These are phyloP conservation scores for Annulohypoxylon stygium DNA, from an alignment of 495 filamentous ascomycete genomes.

Conservation along the genomic window DNA sequence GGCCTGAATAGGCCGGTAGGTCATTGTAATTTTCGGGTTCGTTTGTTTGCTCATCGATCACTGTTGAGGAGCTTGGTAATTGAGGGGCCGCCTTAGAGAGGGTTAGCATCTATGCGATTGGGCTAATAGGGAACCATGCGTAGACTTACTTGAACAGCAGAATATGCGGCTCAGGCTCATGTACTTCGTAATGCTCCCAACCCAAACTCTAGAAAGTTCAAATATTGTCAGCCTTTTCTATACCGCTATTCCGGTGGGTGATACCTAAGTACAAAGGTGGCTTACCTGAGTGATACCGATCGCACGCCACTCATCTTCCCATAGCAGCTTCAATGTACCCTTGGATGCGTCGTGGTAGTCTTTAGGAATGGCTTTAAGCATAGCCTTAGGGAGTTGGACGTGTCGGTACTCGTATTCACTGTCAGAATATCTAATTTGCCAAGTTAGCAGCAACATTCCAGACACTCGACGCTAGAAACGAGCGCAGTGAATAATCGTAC, in stretches of 20 bases:
- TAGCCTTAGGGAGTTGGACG: constrained; percentile 95
- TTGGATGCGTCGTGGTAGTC: constrained; percentile 93
- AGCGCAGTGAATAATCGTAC: constrained; percentile 61
- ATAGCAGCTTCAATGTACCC: constrained; percentile 93
- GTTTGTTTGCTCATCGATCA: constrained; percentile 39
- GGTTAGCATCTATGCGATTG: constrained; percentile 3
- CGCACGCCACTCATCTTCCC: constrained; percentile 98
- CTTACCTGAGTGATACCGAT: constrained; percentile 94
- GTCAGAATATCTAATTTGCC: constrained; percentile 78
- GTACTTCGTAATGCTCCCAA: constrained; percentile 99
- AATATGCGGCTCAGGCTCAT: constrained; percentile 98
- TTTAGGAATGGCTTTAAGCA: constrained; percentile 96
- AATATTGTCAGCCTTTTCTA: constrained; percentile 40
- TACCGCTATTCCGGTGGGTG: neutral
- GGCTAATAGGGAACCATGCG: neutral
- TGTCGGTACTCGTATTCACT: constrained; percentile 92
- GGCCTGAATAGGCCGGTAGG: constrained; percentile 17
- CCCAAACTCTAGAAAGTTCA: constrained; percentile 79
- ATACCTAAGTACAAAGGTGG: constrained; percentile 33
- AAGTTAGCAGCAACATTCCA: constrained; percentile 35
- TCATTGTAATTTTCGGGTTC: constrained; percentile 18
- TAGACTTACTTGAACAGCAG: constrained; percentile 92
- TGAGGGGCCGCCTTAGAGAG: constrained; percentile 79
- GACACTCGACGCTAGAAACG: neutral
- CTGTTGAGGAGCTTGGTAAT: constrained; percentile 79